Evolutionary conservation across 1,284 basidiomycete species (phyloP).

Genomic region (Ganoderma lucidum): DNA sequence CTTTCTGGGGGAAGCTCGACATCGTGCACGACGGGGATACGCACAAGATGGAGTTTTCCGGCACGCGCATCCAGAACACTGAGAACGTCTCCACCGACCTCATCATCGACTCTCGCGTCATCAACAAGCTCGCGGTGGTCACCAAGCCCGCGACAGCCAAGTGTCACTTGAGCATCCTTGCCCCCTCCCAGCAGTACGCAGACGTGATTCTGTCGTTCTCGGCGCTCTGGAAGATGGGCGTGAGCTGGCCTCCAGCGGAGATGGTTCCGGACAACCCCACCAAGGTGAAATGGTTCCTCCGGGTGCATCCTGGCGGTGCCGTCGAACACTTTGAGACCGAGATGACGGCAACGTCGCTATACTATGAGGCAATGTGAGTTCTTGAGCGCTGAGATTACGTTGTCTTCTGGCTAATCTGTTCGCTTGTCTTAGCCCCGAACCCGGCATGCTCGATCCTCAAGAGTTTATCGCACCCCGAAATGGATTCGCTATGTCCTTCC

Average conservation of each 20-base stretch:
- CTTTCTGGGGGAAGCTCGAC: slow-evolving; percentile 85
- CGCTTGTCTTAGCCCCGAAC: slow-evolving; percentile 64
- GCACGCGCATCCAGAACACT: slow-evolving; percentile 68
- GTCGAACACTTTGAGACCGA: slow-evolving; percentile 83
- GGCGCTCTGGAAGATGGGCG: slow-evolving; percentile 71
- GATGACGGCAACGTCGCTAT: slow-evolving; percentile 76
- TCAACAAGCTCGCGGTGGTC: slow-evolving; percentile 75
- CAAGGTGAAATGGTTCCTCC: slow-evolving; percentile 81
- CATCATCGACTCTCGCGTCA: slow-evolving; percentile 75
- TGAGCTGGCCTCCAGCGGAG: slow-evolving; percentile 81
- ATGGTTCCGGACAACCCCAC: slow-evolving; percentile 54
- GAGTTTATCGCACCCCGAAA: slow-evolving; percentile 81
- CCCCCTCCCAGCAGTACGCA: slow-evolving; percentile 76
- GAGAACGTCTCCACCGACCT: slow-evolving; percentile 71
- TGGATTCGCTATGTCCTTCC: slow-evolving; percentile 81
- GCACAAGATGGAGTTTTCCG: slow-evolving; percentile 82
- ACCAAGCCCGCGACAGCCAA: slow-evolving; percentile 76
- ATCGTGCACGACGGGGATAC: slow-evolving; percentile 79
- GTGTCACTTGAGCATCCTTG: slow-evolving; percentile 75
- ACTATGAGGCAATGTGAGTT: slow-evolving; percentile 79
- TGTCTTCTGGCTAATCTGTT: slow-evolving; percentile 8
- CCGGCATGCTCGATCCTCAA: slow-evolving; percentile 72
- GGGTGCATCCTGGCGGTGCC: slow-evolving; percentile 81
- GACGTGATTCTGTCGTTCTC: slow-evolving; percentile 77
- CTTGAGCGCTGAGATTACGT: neutral